Percentiles rank a stretch among this genome's conserved stretches.
Evolutionary conservation across 805 yeast species (phyloP).

Genomic region (Scheffersomyces ergatensis): DNA sequence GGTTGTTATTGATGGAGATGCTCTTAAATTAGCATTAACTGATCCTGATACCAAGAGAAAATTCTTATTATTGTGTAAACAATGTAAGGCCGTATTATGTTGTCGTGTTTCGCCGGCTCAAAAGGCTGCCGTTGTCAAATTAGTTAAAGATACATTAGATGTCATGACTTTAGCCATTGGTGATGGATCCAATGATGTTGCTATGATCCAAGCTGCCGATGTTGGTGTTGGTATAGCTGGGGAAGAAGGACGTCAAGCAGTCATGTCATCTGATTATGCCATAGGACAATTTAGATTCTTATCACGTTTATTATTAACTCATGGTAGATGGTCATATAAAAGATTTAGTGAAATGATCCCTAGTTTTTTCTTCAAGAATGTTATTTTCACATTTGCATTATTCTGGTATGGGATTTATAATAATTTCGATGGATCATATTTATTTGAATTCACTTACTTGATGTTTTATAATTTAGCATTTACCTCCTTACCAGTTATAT

Average conservation of each 20-base stretch:
- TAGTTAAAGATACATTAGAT: constrained; percentile 69
- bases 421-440: constrained; percentile 76
- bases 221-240: constrained; percentile 91
- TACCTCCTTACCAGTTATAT: constrained; percentile 77
- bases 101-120: constrained; percentile 89
- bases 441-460: constrained; percentile 74
- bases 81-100: constrained; percentile 78
- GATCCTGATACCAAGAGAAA: constrained; percentile 46
- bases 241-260: constrained; percentile 89
- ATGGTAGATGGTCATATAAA: constrained; percentile 86
- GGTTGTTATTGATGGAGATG: constrained; percentile 79
- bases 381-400: constrained; percentile 67
- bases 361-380: constrained; percentile 75
- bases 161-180: constrained; percentile 89
- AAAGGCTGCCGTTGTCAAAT: constrained; percentile 76
- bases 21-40: constrained; percentile 48
- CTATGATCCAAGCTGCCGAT: constrained; percentile 87
- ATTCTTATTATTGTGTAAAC: constrained; percentile 70
- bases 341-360: constrained; percentile 84
- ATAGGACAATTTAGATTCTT: constrained; percentile 78
- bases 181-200: constrained; percentile 87
- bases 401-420: constrained; percentile 79
- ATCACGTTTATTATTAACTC: constrained; percentile 64
- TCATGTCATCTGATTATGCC: constrained; percentile 85
- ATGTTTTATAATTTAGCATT: constrained; percentile 82